Conservation (phyloP, 495 filamentous ascomycete genomes). For the Cercophora newfieldiana region DNA sequence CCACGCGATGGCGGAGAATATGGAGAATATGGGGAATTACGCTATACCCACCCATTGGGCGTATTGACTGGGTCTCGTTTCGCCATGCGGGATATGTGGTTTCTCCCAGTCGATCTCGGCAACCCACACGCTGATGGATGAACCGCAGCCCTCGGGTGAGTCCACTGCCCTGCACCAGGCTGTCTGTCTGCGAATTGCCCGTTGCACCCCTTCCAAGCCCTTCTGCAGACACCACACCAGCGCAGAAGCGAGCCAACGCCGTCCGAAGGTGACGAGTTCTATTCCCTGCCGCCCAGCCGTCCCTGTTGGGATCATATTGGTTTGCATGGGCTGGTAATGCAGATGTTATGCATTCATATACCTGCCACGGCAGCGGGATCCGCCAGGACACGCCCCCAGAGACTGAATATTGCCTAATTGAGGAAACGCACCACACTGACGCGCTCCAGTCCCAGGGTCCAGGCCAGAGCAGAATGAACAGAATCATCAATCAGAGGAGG, state of each 20-base stretch:
- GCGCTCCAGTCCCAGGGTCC: not conserved
- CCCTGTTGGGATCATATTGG: conserved; percentile 20
- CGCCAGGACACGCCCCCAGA: conserved; percentile 9
- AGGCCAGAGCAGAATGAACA: not conserved
- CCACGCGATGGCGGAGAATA: conserved; percentile 7
- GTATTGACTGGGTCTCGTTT: conserved; percentile 11
- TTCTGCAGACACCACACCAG: too few relatives aligned
- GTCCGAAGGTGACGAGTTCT: conserved; percentile 5
- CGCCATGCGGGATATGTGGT: conserved; percentile 12
- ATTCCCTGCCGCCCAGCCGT: conserved; percentile 5
- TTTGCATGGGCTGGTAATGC: conserved; percentile 21
- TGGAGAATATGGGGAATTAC: conserved; percentile 11
- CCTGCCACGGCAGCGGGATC: conserved; percentile 17
- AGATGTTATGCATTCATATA: conserved; percentile 21
- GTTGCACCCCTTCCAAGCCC: conserved; percentile 1
- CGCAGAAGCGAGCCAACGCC: not conserved
- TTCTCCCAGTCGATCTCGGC: conserved; percentile 10
- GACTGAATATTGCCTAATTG: conserved; percentile 24
- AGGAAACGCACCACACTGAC: conserved; percentile 10
- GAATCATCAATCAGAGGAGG: not conserved
- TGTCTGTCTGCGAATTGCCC: conserved; percentile 1
- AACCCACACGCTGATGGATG: not conserved
- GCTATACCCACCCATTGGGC: not conserved
- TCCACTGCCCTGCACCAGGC: not conserved
- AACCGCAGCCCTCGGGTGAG: not conserved